Conservation (phyloP, 345 rosid genomes). For the Cardamine chenopodiifolia region DNA sequence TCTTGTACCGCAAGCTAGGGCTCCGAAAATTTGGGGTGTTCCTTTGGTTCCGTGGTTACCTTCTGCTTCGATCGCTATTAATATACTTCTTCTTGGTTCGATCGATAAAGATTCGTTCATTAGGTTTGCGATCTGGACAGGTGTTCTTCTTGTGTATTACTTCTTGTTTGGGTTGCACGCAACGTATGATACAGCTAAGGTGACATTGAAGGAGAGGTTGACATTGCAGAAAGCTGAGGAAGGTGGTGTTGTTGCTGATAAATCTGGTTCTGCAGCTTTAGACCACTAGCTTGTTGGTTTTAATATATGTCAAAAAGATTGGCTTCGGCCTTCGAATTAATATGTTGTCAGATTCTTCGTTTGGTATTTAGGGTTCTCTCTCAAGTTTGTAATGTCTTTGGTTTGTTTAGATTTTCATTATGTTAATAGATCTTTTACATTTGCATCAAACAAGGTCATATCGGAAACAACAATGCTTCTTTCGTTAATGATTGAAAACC, state of each 20-base stretch:
- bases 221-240: constrained; percentile 48
- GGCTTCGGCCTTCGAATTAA: background rate
- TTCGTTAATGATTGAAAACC: background rate
- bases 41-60: constrained; percentile 93
- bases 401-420: constrained; percentile 5
- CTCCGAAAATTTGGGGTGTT: constrained; percentile 81
- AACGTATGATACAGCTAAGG: constrained; percentile 62
- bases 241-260: constrained; percentile 42
- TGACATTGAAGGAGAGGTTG: constrained; percentile 12
- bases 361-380: constrained; percentile 4
- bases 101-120: constrained; percentile 56
- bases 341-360: background rate
- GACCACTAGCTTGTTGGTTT: constrained; percentile 21
- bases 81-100: constrained; percentile 80
- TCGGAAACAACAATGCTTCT: background rate
- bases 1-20: constrained; percentile 67
- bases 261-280: constrained; percentile 4
- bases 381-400: constrained; percentile 7
- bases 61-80: constrained; percentile 68
- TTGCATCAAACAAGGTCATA: constrained; percentile 4
- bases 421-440: background rate
- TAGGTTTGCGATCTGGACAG: constrained; percentile 78
- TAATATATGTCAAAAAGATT: background rate
- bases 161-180: constrained; percentile 75
- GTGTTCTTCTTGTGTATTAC: constrained; percentile 58